Base-by-base conservation (phyloP, 1,284 basidiomycete genomes). In the Ganoderma meredithae region DNA sequence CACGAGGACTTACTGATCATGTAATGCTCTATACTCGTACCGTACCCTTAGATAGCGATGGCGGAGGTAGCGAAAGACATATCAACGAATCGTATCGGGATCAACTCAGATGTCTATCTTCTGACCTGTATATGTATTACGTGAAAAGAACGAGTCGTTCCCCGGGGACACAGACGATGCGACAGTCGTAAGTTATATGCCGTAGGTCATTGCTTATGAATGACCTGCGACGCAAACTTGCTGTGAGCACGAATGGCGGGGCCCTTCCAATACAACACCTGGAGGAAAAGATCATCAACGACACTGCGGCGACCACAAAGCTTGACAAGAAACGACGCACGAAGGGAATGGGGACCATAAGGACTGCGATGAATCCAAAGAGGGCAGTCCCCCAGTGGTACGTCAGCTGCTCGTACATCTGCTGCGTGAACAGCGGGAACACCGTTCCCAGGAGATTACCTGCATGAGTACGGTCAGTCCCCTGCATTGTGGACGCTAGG, bases 311-410 rank as follows among this genome's bases (percentile, higher is more conserved):
- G 10, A 22, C 22, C 2, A 43, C 13, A 13, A 12, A 40, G 58
- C 4, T 2, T 15, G n/a, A 9, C 19, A 10, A 8, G 43, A 49
- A 39, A 59, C 27, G 31, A 83, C 88, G 69, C 72, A 90, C 88
- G 68, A 84, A 91, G 1, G 92, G 92, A 55, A 92, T 89, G 1
- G 90, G 88, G 25, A 88, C 83, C 84, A 94, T 84, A 10, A 85
- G 64, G 3, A 83, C 76, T 1, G 89, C 90, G 49, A 94, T 79
- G 55, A 85, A 83, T 0, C 83, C 92, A 72, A 93, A 90, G 0
- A 94, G 78, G 4, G 89, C 90, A 73, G 88, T 89, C 0, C 90
- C 89, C 91, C 92, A 94, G 73, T 85, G 86, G 76, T 90, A 93
- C 25, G 84, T 85, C 52, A 93, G 78, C 0, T 74, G 77, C 4